Percentiles rank a stretch among this genome's conserved stretches.
phyloP scores from a whole-genome alignment of 768 basidiomycete species.

The Tricholoma furcatifolium region DNA sequence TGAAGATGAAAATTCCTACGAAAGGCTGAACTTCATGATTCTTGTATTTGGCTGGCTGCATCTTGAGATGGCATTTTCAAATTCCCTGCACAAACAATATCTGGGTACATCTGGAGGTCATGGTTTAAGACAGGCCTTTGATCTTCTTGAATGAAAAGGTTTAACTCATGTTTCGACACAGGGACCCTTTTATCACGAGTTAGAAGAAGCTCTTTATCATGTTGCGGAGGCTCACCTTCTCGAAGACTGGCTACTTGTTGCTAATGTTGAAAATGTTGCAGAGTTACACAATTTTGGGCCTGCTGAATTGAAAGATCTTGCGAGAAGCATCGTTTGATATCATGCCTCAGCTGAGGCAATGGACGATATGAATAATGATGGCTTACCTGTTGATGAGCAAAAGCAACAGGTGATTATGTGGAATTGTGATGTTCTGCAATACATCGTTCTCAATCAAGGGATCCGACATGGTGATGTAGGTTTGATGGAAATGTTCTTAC shows the following conservation, averaged over 20 bases:
- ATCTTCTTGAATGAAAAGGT: slow-evolving; percentile 28
- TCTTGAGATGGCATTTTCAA: slow-evolving; percentile 35
- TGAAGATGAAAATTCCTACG: slow-evolving; percentile 35
- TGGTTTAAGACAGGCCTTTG: slow-evolving; percentile 30
- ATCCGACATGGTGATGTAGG: slow-evolving; percentile 29
- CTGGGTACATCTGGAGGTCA: slow-evolving; percentile 26
- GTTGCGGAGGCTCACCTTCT: slow-evolving; percentile 37
- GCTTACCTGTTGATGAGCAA: slow-evolving; percentile 11
- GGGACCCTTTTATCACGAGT: slow-evolving; percentile 33
- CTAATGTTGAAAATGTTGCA: slow-evolving; percentile 18
- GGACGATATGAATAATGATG: slow-evolving; percentile 4
- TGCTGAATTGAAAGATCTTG: slow-evolving; percentile 23
- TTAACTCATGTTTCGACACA: slow-evolving; percentile 20
- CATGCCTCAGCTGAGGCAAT: slow-evolving; percentile 32
- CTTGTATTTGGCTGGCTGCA: slow-evolving; percentile 41
- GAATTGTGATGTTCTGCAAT: slow-evolving; percentile 34
- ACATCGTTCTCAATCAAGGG: slow-evolving; percentile 32
- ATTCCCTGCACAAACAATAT: slow-evolving; percentile 42
- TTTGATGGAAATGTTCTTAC: neutral
- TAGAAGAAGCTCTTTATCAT: slow-evolving; percentile 34
- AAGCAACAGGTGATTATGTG: slow-evolving; percentile 30
- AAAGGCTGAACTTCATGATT: slow-evolving; percentile 34
- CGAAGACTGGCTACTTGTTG: slow-evolving; percentile 28
- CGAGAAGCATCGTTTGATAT: slow-evolving; percentile 22
- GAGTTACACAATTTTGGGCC: slow-evolving; percentile 27